Base-by-base conservation (phyloP, 1,284 basidiomycete species). In the Irpex rosettiformis region DNA sequence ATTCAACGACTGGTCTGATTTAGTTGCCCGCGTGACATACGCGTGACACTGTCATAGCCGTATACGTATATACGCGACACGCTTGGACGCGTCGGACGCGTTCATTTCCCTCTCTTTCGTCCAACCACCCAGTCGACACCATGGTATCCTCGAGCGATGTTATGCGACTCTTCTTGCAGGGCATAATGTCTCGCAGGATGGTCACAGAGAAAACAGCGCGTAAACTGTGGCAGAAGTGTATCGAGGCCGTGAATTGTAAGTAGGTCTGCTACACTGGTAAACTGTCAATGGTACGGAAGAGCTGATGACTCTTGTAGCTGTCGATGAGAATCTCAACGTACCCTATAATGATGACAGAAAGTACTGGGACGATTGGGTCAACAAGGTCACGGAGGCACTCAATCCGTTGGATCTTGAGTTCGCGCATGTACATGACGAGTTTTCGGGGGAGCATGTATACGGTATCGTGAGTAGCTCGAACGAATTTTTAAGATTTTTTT, bases 121-220 rank as follows among this genome's bases (percentile, higher is more conserved):
- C 47, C 57, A 30, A 58, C 55, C 55, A 49, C 28, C 42, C 59
- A 43, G 27, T 54, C 52, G 18, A 40, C 45, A 24, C 40, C 57
- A 79, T 82, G 76, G 77, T 80, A 56, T 74, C 75, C 55, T 67
- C 78, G 13, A 74, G 74, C 66, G 89, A 92, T 69, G 83, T 90
- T 1, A 81, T 85, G 61, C 82, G 85, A 29, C 78, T 94, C 47
- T 93, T 91, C 65, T 78, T 93, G 8, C 91, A 94, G 62, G 83
- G 87, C 0, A 73, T 91, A 24, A 74, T 94, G 29, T 91, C 89
- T 27, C 80, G 91, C 22, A 79, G 85, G 21, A 72, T 84, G 4
- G 68, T 93, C 5, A 83, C 89, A 18, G 79, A 79, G 54, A 78
- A 78, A 28, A 77, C 91, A 2, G 89, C 86, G 0, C 76, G 82